Base-by-base conservation (phyloP, 345 rosid species). In the Schrenkiella parvula region DNA sequence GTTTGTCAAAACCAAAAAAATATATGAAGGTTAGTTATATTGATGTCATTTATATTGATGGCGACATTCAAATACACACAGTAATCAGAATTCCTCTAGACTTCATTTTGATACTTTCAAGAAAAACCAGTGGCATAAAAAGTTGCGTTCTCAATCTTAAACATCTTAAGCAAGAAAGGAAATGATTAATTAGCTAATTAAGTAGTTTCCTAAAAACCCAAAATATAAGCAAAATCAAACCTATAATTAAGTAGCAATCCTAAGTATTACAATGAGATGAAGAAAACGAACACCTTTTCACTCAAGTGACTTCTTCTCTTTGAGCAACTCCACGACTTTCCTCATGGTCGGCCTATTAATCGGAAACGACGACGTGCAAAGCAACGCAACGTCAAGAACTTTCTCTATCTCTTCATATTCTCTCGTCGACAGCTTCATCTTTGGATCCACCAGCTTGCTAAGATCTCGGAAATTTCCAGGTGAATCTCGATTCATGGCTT, bases 261-360 rank as follows among this genome's bases (percentile, higher is more conserved):
- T 46, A 34, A 8, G n/a, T n/a, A 53, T 12, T 32, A 23, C 32
- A 3, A 31, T 7, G 9, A 51, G 13, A 29, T 5, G 12, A 18
- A 19, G 8, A 3, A 12, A 70, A 22, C 35, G 2, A 4, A 23
- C 23, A 21, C 12, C 3, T 4, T 41, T 25, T 70, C 48, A 70
- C 22, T 55, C 52, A n/a, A 48, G 3, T 37, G 38, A 12, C 14
- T 71, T 83, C 1, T 62, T 76, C 63, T 74, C 86, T 73, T 82
- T 86, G 1, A 88, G 88, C 83, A 88, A 54, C 70, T 86, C 91
- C 4, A 85, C 89, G 2, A 88, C 97, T 73, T 78, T 79, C 70
- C 91, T 84, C 95, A 88, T 88, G 21, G 85, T 82, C 6, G 97
- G 97, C 54, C 95, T 81, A 23, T 74, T 76, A 10, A 25, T 28